Evolutionary conservation across 140 eudicot genomes (phyloP).

Genomic region (Bidens hawaiensis): DNA sequence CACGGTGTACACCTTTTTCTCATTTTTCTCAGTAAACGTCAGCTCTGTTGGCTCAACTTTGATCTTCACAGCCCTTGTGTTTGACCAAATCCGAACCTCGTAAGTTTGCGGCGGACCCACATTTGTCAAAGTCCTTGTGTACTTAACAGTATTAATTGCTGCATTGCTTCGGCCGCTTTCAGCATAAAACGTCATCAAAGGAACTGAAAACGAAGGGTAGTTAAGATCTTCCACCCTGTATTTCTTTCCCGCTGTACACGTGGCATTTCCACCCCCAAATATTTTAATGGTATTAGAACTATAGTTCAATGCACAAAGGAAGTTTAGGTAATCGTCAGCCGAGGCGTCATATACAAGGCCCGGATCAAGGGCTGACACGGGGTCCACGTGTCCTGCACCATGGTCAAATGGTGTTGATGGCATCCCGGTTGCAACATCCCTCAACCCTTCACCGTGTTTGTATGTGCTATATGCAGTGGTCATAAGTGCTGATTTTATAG

Average conservation of each 20-base stretch:
- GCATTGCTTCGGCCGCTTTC: constrained; percentile 41
- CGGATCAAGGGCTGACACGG: constrained; percentile 71
- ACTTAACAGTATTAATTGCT: constrained; percentile 38
- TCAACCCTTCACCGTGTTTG: constrained; percentile 46
- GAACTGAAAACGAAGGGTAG: constrained; percentile 80
- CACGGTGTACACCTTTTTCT: constrained; percentile 60
- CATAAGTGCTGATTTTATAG: constrained; percentile 84
- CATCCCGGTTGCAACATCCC: constrained; percentile 61
- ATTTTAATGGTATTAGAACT: constrained; percentile 39
- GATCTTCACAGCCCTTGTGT: constrained; percentile 49
- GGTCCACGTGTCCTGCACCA: constrained; percentile 81
- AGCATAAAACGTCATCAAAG: constrained; percentile 59
- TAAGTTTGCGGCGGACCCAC: constrained; percentile 74
- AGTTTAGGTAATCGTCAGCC: constrained; percentile 47
- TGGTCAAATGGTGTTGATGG: constrained; percentile 66
- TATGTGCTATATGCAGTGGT: constrained; percentile 70
- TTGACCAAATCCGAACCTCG: constrained; percentile 48
- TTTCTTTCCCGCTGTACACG: constrained; percentile 39
- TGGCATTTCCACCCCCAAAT: constrained; percentile 27
- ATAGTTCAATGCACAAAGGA: constrained; percentile 77
- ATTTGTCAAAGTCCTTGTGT: constrained; percentile 77
- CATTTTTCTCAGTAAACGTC: constrained; percentile 34
- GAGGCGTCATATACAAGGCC: constrained; percentile 68
- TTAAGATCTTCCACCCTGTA: constrained; percentile 66
- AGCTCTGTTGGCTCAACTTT: constrained; percentile 52